Conservation (phyloP, 176 grass and related monocot genomes). For the Zoysia pacifica region DNA sequence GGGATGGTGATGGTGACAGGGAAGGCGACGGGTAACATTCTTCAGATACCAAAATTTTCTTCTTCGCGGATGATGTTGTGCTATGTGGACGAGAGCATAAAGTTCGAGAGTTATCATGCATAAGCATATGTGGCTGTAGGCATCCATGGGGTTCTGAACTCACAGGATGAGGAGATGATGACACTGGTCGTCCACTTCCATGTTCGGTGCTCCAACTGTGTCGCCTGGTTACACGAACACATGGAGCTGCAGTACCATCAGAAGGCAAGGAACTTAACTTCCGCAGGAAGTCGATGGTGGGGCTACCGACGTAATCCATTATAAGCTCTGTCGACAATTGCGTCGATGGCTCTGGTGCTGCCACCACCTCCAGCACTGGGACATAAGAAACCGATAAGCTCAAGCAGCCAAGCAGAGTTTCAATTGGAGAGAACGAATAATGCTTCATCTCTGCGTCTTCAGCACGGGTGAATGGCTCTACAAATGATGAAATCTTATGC, state of each 20-base stretch:
- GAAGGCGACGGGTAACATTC: conserved; percentile 39
- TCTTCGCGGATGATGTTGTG: conserved; percentile 37
- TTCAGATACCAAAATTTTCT: conserved; percentile 48
- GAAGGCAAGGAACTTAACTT: conserved; percentile 66
- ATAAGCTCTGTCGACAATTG: conserved; percentile 65
- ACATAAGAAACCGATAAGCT: conserved; percentile 79
- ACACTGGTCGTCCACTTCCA: conserved; percentile 39
- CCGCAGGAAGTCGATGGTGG: conserved; percentile 65
- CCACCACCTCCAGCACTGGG: conserved; percentile 53
- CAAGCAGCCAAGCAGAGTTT: conserved; percentile 63
- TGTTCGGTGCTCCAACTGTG: conserved; percentile 77
- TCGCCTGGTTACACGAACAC: conserved; percentile 50
- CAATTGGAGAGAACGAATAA: conserved; percentile 73
- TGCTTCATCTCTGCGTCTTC: conserved; percentile 75
- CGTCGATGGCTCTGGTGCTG: conserved; percentile 40
- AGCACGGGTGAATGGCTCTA: conserved; percentile 60
- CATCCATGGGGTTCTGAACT: conserved; percentile 24
- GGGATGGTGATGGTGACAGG: conserved; percentile 48
- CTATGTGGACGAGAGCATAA: conserved; percentile 39
- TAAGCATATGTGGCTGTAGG: conserved; percentile 4
- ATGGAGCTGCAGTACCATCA: conserved; percentile 40
- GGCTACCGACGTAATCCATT: conserved; percentile 79
- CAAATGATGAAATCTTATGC: conserved; percentile 78
- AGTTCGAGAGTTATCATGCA: conserved; percentile 31
- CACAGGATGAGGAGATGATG: conserved; percentile 25